Conservation (phyloP, 1,284 basidiomycete genomes). For the Irpex sp. region DNA sequence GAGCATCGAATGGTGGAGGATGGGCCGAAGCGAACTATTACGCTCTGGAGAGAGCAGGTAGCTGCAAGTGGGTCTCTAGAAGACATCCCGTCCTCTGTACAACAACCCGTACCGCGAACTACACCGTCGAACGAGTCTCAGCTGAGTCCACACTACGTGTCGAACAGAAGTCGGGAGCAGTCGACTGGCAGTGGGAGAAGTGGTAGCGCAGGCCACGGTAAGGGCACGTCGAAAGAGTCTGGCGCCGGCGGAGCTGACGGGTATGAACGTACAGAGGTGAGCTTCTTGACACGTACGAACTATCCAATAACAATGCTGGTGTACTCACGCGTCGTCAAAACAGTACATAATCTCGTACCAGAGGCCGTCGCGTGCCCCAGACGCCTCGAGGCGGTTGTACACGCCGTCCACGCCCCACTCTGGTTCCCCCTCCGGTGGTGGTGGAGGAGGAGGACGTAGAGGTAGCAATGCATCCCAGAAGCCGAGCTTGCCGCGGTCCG, state of each 20-base stretch:
- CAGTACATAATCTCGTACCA: conserved; percentile 29
- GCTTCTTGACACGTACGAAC: background rate
- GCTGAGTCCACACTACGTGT: conserved; percentile 6
- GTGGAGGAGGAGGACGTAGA: background rate
- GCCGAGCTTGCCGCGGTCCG: conserved; percentile 9
- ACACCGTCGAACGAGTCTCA: conserved; percentile 19
- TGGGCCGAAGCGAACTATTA: conserved; percentile 31
- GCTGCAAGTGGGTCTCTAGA: conserved; percentile 23
- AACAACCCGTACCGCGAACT: conserved; percentile 17
- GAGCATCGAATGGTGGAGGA: conserved; percentile 32
- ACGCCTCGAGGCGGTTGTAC: conserved; percentile 15
- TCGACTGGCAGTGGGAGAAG: conserved; percentile 4
- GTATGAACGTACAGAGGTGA: conserved; percentile 30
- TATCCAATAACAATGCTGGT: no score
- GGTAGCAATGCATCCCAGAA: conserved; percentile 14
- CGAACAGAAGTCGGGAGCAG: conserved; percentile 1
- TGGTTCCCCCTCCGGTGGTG: conserved; percentile 2
- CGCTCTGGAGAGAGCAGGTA: conserved; percentile 34
- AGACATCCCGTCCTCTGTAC: conserved; percentile 2
- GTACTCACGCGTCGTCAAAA: background rate
- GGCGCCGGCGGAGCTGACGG: conserved; percentile 7
- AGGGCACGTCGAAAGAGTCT: conserved; percentile 7
- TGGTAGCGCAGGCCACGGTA: conserved; percentile 14
- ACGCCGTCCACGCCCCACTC: conserved; percentile 17
- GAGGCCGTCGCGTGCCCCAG: conserved; percentile 15